These are phyloP conservation scores for Rhinocladiella similis DNA, from an alignment of 2,329 filamentous ascomycete genomes.

Conservation along the genomic window DNA sequence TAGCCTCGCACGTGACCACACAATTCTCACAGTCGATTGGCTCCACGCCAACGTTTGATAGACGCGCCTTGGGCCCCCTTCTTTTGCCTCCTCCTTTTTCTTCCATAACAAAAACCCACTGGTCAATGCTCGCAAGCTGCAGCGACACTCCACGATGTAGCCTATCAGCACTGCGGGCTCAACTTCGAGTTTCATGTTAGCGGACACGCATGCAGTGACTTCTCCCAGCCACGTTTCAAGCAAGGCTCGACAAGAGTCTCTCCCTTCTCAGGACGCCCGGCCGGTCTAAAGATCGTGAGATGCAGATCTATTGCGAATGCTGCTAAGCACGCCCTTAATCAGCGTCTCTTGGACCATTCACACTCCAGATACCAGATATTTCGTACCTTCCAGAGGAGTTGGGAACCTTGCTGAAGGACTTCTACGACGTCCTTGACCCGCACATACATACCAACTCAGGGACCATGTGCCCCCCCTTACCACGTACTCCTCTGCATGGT, in stretches of 20 bases:
- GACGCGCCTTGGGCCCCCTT: conserved; percentile 3
- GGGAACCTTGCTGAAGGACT: too few relatives aligned
- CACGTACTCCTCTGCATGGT: not conserved
- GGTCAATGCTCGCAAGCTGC: not conserved
- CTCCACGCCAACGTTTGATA: conserved; percentile 3
- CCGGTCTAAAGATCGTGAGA: not conserved
- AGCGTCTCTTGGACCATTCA: conserved; percentile 6
- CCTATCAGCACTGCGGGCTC: conserved; percentile 6
- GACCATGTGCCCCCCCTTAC: conserved; percentile 2
- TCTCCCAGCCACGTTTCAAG: conserved; percentile 15
- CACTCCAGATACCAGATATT: not conserved
- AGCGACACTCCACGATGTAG: conserved; percentile 2
- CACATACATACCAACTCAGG: not conserved
- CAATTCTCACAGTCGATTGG: not conserved
- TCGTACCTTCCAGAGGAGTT: not conserved
- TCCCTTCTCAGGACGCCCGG: not conserved
- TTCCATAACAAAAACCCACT: not conserved
- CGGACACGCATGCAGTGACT: not conserved
- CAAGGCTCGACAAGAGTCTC: not conserved
- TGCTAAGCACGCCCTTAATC: conserved; percentile 11
- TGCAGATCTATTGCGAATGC: not conserved
- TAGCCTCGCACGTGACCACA: conserved; percentile 13
- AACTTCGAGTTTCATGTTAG: conserved; percentile 14
- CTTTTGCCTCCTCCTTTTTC: conserved; percentile 3
- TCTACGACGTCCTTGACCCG: not conserved